These are phyloP conservation scores for Komagataella pastoris DNA, from an alignment of 805 yeast genomes.

Conservation along the genomic window DNA sequence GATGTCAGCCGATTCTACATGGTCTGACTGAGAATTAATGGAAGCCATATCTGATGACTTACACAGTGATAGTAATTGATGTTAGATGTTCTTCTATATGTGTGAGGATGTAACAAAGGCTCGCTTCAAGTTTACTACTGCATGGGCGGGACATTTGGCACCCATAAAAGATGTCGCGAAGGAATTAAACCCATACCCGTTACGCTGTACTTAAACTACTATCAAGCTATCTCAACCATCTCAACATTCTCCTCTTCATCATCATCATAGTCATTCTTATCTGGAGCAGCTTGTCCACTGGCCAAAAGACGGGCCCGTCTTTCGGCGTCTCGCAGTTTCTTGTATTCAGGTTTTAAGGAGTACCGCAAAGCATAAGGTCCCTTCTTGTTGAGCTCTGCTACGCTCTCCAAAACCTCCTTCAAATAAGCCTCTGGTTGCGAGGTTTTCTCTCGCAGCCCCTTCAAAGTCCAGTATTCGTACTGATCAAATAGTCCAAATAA, in stretches of 20 bases:
- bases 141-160: background rate
- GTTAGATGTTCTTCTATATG: background rate
- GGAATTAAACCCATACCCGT: background rate
- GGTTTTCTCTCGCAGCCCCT: slow-evolving; percentile 86
- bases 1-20: slow-evolving; percentile 11
- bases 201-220: background rate
- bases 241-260: slow-evolving; percentile 60
- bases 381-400: slow-evolving; percentile 80
- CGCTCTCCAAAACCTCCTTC: slow-evolving; percentile 80
- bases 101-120: background rate
- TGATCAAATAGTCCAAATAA: slow-evolving; percentile 86
- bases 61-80: background rate
- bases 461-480: slow-evolving; percentile 92
- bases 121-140: background rate
- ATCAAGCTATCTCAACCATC: slow-evolving; percentile 59
- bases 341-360: slow-evolving; percentile 82
- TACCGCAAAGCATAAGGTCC: slow-evolving; percentile 95
- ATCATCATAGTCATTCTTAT: slow-evolving; percentile 36
- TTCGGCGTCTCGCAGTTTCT: slow-evolving; percentile 64
- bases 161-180: background rate
- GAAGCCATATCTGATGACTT: background rate
- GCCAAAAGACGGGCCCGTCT: slow-evolving; percentile 48
- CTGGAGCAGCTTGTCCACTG: slow-evolving; percentile 5
- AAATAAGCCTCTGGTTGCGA: slow-evolving; percentile 91
- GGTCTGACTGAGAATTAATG: background rate